Evolutionary conservation across 1,284 basidiomycete species (phyloP).

Genomic region (Apiotrichum laibachii): DNA sequence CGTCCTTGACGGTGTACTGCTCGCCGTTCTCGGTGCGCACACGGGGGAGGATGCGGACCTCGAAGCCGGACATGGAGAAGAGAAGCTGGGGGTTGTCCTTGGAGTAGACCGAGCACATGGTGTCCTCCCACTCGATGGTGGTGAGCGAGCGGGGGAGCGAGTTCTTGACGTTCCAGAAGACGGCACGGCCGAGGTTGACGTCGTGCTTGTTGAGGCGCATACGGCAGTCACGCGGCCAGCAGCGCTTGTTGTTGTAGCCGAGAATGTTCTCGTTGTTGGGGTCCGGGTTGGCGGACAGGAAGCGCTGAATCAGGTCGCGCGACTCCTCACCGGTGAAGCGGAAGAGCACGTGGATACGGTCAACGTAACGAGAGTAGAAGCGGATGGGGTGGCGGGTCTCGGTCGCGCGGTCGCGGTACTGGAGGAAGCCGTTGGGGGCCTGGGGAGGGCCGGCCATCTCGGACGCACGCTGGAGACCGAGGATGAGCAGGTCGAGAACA

Average conservation of each 20-base stretch:
- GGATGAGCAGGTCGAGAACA: conserved; percentile 84
- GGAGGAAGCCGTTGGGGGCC: conserved; percentile 93
- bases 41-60: conserved; percentile 86
- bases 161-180: conserved; percentile 99
- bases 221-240: conserved; percentile 98
- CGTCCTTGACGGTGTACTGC: conserved; percentile 93
- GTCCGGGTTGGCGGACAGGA: conserved; percentile 93
- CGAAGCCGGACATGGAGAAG: conserved; percentile 98
- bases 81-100: conserved; percentile 96
- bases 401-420: conserved; percentile 86
- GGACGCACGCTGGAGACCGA: conserved; percentile 88
- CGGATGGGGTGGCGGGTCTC: conserved; percentile 93
- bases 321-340: conserved; percentile 98
- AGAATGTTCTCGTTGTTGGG: conserved; percentile 99
- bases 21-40: conserved; percentile 91
- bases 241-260: conserved; percentile 98
- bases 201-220: conserved; percentile 99
- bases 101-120: conserved; percentile 93
- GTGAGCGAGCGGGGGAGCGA: conserved; percentile 91
- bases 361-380: conserved; percentile 91
- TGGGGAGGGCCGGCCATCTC: conserved; percentile 96
- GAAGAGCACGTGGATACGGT: conserved; percentile 91
- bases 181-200: conserved; percentile 95
- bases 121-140: conserved; percentile 99
- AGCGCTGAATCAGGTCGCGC: conserved; percentile 94